Percentiles rank a stretch among this genome's conserved stretches.
phyloP scores from a whole-genome alignment of 352 stramenopile genomes.

The Blastocystis sp. region DNA sequence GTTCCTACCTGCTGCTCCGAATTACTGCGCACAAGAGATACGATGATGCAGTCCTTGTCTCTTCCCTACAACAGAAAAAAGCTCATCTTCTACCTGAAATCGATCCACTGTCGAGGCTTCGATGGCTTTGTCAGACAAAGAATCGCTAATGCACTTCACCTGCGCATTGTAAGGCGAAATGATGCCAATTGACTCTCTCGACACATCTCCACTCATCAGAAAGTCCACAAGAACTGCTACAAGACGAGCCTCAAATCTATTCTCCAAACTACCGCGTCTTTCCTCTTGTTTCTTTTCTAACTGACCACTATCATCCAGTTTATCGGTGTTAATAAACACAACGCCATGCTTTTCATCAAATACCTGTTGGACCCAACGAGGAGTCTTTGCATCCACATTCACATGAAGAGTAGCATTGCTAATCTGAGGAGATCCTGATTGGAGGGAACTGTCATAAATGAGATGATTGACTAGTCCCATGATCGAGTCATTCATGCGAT shows the following conservation, averaged over 20 bases:
- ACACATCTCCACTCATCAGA: neutral
- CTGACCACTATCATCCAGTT: slow-evolving; percentile 63
- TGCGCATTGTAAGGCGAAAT: slow-evolving; percentile 55
- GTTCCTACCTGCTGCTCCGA: slow-evolving; percentile 64
- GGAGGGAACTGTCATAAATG: slow-evolving; percentile 81
- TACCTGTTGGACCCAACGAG: slow-evolving; percentile 63
- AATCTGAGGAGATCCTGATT: neutral
- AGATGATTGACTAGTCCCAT: slow-evolving; percentile 88
- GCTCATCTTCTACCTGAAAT: slow-evolving; percentile 67
- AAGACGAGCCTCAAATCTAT: neutral
- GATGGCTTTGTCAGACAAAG: neutral
- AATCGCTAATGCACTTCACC: neutral
- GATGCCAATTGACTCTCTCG: neutral
- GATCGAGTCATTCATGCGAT: slow-evolving; percentile 92
- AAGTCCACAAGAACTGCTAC: neutral
- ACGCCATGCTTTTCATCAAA: slow-evolving; percentile 66
- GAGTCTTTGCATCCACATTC: neutral
- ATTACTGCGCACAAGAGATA: slow-evolving; percentile 70
- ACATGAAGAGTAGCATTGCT: neutral
- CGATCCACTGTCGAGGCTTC: slow-evolving; percentile 70
- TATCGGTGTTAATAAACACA: slow-evolving; percentile 74
- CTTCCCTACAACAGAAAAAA: slow-evolving; percentile 60
- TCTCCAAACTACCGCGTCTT: neutral
- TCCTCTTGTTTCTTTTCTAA: neutral
- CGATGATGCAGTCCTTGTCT: slow-evolving; percentile 72